phyloP scores from a whole-genome alignment of 768 basidiomycete species.

The Suillus placidus region DNA sequence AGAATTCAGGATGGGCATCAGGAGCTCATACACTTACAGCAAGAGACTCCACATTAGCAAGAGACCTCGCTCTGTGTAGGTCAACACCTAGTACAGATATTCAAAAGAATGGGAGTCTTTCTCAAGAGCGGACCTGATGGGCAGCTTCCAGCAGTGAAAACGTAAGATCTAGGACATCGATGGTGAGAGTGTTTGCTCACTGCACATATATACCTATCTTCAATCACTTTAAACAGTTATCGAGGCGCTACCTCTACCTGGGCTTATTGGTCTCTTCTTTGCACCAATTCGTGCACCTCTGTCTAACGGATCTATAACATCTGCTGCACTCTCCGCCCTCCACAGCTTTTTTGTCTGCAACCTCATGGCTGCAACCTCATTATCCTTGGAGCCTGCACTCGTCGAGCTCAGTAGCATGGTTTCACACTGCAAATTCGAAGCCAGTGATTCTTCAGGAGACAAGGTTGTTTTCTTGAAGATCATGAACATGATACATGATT shows the following conservation, averaged over 20 bases:
- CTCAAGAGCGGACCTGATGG: conserved; percentile 86
- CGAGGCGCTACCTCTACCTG: conserved; percentile 54
- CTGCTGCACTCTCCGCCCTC: conserved; percentile 85
- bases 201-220: neutral
- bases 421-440: conserved; percentile 97
- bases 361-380: conserved; percentile 61
- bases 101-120: conserved; percentile 51
- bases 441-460: conserved; percentile 95
- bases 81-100: conserved; percentile 49
- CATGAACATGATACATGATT: conserved; percentile 85
- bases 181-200: conserved; percentile 46
- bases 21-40: conserved; percentile 62
- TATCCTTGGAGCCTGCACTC: conserved; percentile 65
- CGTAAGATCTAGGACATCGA: conserved; percentile 68
- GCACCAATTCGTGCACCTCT: conserved; percentile 90
- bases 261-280: conserved; percentile 85
- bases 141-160: conserved; percentile 85
- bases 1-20: conserved; percentile 96
- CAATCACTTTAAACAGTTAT: conserved; percentile 50
- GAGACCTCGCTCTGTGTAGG: conserved; percentile 72
- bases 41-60: conserved; percentile 70
- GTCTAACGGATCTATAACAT: conserved; percentile 96
- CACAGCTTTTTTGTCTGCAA: conserved; percentile 86
- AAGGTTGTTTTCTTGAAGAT: conserved; percentile 94
- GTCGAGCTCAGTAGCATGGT: conserved; percentile 85